phyloP scores from a whole-genome alignment of 805 yeast genomes.

The Saccharomycopsis sp. region DNA sequence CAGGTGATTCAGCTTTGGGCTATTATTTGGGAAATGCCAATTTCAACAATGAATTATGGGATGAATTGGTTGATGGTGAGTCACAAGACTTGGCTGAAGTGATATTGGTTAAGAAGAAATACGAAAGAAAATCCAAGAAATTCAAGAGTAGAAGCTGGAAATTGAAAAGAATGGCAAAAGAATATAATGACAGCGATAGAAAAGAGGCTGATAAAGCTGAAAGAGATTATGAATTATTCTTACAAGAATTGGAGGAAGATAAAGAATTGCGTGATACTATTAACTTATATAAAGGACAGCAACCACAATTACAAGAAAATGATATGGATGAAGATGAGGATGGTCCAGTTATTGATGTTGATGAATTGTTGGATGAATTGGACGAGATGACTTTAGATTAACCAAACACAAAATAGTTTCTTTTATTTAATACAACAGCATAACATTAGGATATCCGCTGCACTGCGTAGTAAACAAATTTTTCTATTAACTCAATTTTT shows the following conservation, averaged over 20 bases:
- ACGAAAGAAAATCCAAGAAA: slow-evolving; percentile 70
- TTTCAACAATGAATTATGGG: slow-evolving; percentile 84
- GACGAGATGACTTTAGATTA: slow-evolving; percentile 81
- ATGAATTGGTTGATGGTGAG: slow-evolving; percentile 45
- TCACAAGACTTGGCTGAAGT: slow-evolving; percentile 73
- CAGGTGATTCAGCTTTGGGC: slow-evolving; percentile 94
- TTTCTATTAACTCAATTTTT: too few species aligned
- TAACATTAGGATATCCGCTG: too few species aligned
- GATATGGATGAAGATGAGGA: slow-evolving; percentile 64
- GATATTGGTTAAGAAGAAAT: slow-evolving; percentile 79
- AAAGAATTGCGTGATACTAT: slow-evolving; percentile 86
- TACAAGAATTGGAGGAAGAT: slow-evolving; percentile 97
- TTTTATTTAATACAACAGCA: too few species aligned
- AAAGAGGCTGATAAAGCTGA: slow-evolving; percentile 90
- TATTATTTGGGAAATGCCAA: slow-evolving; percentile 80
- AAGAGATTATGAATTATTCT: slow-evolving; percentile 89
- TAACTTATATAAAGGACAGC: slow-evolving; percentile 71
- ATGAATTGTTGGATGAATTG: slow-evolving; percentile 89
- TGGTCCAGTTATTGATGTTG: slow-evolving; percentile 83
- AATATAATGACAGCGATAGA: slow-evolving; percentile 81
- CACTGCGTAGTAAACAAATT: too few species aligned
- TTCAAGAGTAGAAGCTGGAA: slow-evolving; percentile 80
- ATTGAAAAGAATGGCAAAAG: slow-evolving; percentile 95
- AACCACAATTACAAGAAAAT: slow-evolving; percentile 26
- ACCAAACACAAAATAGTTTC: too few species aligned